Conservation (phyloP, 106 monocot genomes). For the Agapanthus africanus region DNA sequence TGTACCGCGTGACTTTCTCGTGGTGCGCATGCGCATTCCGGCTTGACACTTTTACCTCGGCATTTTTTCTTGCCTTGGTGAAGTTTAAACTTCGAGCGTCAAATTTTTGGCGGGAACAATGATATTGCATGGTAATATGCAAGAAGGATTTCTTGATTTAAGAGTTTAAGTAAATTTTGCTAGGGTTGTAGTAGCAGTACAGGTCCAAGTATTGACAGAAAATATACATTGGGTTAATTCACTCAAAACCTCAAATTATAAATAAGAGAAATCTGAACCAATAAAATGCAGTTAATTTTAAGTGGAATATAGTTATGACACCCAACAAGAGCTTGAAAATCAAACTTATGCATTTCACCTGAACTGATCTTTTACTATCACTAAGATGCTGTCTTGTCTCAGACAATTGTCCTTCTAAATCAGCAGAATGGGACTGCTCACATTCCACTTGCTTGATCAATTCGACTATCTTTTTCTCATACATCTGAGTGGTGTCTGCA, state of each 20-base stretch:
- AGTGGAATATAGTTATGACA: background rate
- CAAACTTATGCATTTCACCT: slow-evolving; percentile 27
- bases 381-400: slow-evolving; percentile 14
- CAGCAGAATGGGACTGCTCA: slow-evolving; percentile 20
- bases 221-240: background rate
- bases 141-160: no score
- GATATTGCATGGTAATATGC: no score
- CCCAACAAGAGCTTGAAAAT: background rate
- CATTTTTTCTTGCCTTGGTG: no score
- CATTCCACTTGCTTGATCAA: slow-evolving; percentile 40
- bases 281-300: background rate
- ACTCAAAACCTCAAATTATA: background rate
- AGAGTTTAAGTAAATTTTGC: no score
- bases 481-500: slow-evolving; percentile 50
- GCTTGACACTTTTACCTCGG: no score
- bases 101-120: no score
- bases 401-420: slow-evolving; percentile 36
- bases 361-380: slow-evolving; percentile 24
- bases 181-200: no score
- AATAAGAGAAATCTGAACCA: background rate
- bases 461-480: slow-evolving; percentile 51
- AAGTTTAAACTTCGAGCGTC: no score
- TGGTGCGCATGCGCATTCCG: no score
- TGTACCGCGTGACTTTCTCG: no score
- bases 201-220: background rate